Evolutionary conservation across 1,139 yeast species (phyloP), one percentile per base, ranked within the genome.

Genomic region (Blastobotrys aristatus): DNA sequence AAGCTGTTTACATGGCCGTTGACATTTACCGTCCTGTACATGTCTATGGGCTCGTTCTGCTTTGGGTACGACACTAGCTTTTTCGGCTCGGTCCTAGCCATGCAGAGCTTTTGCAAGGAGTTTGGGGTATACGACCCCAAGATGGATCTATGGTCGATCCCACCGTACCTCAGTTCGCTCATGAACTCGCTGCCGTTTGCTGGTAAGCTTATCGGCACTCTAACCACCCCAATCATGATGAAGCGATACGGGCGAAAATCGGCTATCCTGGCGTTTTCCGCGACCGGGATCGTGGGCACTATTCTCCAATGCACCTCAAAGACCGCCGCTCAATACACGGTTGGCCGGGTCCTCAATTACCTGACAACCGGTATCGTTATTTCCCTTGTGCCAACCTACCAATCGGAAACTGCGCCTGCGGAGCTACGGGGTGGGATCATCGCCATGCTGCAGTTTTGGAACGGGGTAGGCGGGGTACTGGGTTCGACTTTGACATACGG

Each of bases 11-110:
- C 46, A n/a, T 3, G 13, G 18, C 18, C 37, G 20, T 37, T 48
- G 18, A 36, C 41, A 7, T 40, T 46, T 18, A 44, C 42, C 5
- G 42, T 42, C 17, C 44, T 46, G 3, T 46, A 29, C 36, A 38
- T 48, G 43, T 46, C 51, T 6, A 33, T 48, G 31, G 51, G 43
- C 2, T 43, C 51, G 11, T 46, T 48, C 44, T 37, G 39, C 29
- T 49, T 43, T 20, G 51, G 53, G n/a, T 50, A 48, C 27, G 53
- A 50, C 36, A 35, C 44, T 24, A 26, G 45, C 14, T 29, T 42
- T 3, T 50, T 50, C 33, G 22, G 39, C 8, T 29, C 45, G 16
- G 32, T 50, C 7, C 49, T 45, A 27, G 51, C 37, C 3, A 50
- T 50, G 53, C 47, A 43, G 16, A 16, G 43, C 13, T 50, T 50